phyloP scores from a whole-genome alignment of 768 basidiomycete species.

The Phylloporus sp. region DNA sequence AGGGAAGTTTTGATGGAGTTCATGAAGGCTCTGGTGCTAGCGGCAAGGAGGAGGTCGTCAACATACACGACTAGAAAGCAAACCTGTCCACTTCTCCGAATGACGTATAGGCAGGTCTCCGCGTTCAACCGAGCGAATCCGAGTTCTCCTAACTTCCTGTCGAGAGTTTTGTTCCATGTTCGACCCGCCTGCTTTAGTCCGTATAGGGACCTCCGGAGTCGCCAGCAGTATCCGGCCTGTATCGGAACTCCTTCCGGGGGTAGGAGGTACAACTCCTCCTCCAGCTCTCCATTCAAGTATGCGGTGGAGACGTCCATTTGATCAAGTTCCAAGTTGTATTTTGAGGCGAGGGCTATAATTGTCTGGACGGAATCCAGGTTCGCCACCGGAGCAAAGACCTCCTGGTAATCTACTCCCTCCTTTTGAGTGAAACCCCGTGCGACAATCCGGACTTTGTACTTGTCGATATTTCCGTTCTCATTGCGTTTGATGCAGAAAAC shows the following conservation, averaged over 20 bases:
- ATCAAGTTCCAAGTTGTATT: neutral
- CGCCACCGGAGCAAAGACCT: slow-evolving; percentile 1
- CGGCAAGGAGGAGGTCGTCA: slow-evolving; percentile 4
- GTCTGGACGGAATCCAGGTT: slow-evolving; percentile 4
- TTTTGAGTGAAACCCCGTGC: neutral
- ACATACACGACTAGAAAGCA: slow-evolving; percentile 3
- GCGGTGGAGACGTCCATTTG: slow-evolving; percentile 4
- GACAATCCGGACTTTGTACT: neutral
- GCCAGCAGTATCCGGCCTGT: slow-evolving; percentile 1
- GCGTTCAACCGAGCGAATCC: neutral
- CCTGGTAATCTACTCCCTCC: slow-evolving; percentile 1
- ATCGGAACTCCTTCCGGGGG: slow-evolving; percentile 13
- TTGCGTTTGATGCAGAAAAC: neutral
- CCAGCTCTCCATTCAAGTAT: slow-evolving; percentile 20
- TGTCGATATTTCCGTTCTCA: neutral
- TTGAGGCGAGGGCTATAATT: neutral
- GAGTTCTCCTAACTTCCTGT: slow-evolving; percentile 3
- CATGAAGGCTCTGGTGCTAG: neutral
- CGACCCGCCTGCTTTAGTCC: slow-evolving; percentile 30
- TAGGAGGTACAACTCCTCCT: slow-evolving; percentile 27
- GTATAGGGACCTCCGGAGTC: slow-evolving; percentile 26
- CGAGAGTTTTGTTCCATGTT: slow-evolving; percentile 20
- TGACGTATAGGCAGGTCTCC: neutral
- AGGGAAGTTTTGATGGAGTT: neutral
- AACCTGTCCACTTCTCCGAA: neutral